Base-by-base conservation (phyloP, 306 rosid genomes). In the Vicia villosa region DNA sequence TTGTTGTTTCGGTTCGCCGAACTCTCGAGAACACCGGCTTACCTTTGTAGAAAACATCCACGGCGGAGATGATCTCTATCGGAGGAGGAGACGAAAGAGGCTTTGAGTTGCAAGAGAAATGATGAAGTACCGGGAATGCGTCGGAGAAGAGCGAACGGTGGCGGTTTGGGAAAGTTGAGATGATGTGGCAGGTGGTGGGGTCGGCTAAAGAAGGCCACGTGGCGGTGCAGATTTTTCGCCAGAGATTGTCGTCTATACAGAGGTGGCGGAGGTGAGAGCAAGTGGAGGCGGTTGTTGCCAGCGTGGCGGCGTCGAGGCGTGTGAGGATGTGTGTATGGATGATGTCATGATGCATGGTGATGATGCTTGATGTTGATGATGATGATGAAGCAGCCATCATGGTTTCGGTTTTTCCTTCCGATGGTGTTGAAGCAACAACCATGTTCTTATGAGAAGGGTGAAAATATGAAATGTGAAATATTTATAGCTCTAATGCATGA, bases 71-170 rank as follows among this genome's bases (percentile, higher is more conserved):
- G 0, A 88, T 50, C 22, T 79, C 89, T 1, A 59, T 0, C 0
- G 88, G 12, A 12, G 66, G 64, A 19, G 68, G 63, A 6, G 59
- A 40, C 0, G 79, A 4, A 1, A 81, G 26, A 38, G 20, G 58
- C 57, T 49, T 9, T 6, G 5, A 49, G 13, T 1, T 54, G 1
- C 60, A 55, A 8, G 74, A 43, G 17, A 19, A 28, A 49, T 63
- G 13, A n/a, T 85, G 86, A 6, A 90, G 85, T 10, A 55, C 61
- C 0, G 96, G 96, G 66, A 85, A 93, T 2, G 87, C 82, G 61
- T 86, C 94, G 51, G 87, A 83, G 84, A 75, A 93, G 58, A 93
- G 60, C 0, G 97, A 83, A 0, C 86, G 91, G 90, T 93, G 77
- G n/a, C 86, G 85, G 15, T 57, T 34, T 2, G 91, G 91, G 77